Base-by-base conservation (phyloP, 768 basidiomycete species). In the Lanmaoa rubissima region DNA sequence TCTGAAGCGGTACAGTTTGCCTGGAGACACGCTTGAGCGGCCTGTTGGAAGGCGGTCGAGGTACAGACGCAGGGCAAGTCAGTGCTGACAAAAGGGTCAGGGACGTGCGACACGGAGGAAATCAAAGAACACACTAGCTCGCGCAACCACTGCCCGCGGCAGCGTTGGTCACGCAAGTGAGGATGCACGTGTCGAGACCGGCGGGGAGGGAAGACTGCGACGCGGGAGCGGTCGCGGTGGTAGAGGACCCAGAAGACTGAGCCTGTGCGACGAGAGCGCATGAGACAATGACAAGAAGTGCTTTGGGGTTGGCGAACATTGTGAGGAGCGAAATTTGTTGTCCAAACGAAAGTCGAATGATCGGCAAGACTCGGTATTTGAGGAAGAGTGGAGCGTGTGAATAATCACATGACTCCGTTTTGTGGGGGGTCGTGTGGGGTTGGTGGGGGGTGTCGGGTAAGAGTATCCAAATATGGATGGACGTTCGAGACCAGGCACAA, bases 21-120 rank as follows among this genome's bases (percentile, higher is more conserved):
- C 21, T 31, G 1, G 21, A 81, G 66, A 61, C 80, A 81, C 7
- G 31, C 1, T 0, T 1, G 9, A 3, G 74, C 74, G 1, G 66
- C 65, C 4, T 1, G 0, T 54, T 79, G 78, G 76, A 78, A 81
- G 2, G 56, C 43, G 1, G 50, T 11, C 48, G 69, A 76, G 3
- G 70, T 62, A 67, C 80, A 81, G 21, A 77, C 59, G 50, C 80
- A 81, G 0, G 54, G 0, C n/a, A 76, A 0, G 62, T 81, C 63
- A 13, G 75, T 64, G 63, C 80, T 81, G 32, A 46, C 12, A 11
- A 19, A 24, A 9, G 9, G 12, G 46, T 51, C 9, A 61, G 35
- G 5, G 3, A 10, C 13, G 12, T 3, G 2, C 3, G 17, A 45
- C 5, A 28, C 17, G 16, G 21, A 11, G 6, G 0, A 28, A 21